phyloP scores from a whole-genome alignment of 75 land plant species.

The Isoetes taiwanensis region DNA sequence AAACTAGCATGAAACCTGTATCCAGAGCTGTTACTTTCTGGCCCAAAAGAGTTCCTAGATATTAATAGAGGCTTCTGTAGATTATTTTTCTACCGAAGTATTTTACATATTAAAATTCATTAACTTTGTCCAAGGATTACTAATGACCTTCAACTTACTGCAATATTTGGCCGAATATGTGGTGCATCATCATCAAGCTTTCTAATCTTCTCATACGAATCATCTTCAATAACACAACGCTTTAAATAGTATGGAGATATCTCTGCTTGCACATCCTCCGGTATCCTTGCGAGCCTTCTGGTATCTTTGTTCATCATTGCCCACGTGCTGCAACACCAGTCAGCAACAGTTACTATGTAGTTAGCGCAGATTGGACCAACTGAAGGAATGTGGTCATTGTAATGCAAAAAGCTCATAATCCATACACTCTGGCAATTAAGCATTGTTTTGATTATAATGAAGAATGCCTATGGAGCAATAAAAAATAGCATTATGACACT shows the following conservation, averaged over 20 bases:
- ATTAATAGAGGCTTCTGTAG: slow-evolving; percentile 2
- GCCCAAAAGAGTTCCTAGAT: background rate
- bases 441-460: background rate
- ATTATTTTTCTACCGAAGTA: background rate
- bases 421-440: background rate
- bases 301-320: slow-evolving; percentile 79
- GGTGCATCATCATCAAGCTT: slow-evolving; percentile 35
- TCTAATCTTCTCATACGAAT: slow-evolving; percentile 26
- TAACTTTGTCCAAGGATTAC: background rate
- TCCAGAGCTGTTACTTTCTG: background rate
- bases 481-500: background rate
- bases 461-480: background rate
- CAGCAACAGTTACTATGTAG: background rate
- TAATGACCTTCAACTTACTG: slow-evolving; percentile 7
- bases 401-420: background rate
- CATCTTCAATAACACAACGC: slow-evolving; percentile 27
- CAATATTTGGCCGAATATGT: slow-evolving; percentile 18
- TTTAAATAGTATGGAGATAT: slow-evolving; percentile 47
- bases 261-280: slow-evolving; percentile 54
- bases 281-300: slow-evolving; percentile 64
- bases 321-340: slow-evolving; percentile 33
- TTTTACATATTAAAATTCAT: slow-evolving; percentile 6
- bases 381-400: background rate
- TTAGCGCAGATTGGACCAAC: background rate
- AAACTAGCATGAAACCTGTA: background rate